A percentile compares a stretch with the other conserved stretches of the same genome.
These are phyloP conservation scores for Didymella sp. DNA, from an alignment of 2,329 filamentous ascomycete genomes.

Conservation along the genomic window DNA sequence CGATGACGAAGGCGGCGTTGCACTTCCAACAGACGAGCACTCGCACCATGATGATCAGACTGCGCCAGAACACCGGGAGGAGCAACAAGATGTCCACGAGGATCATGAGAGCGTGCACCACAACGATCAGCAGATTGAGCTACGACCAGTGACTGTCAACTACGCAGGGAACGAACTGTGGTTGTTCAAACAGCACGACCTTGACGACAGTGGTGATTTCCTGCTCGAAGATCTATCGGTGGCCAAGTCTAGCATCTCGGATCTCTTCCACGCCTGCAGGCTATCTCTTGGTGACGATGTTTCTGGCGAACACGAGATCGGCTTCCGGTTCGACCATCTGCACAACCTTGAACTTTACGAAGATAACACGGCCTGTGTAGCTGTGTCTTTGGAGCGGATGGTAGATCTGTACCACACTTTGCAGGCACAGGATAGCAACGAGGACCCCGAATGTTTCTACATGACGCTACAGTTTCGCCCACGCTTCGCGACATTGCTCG, in stretches of 20 bases:
- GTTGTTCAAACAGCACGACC: slow-evolving; percentile 43
- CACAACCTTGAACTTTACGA: slow-evolving; percentile 42
- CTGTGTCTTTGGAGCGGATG: slow-evolving; percentile 55
- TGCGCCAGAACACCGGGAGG: slow-evolving; percentile 2
- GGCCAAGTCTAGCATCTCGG: slow-evolving; percentile 51
- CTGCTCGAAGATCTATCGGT: slow-evolving; percentile 37
- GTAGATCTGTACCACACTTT: slow-evolving; percentile 66
- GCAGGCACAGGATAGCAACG: slow-evolving; percentile 64
- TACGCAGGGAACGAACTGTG: slow-evolving; percentile 40
- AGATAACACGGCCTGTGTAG: slow-evolving; percentile 42
- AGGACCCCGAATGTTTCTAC: slow-evolving; percentile 63
- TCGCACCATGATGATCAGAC: slow-evolving; percentile 15
- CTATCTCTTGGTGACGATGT: slow-evolving; percentile 63
- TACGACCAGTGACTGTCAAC: slow-evolving; percentile 38
- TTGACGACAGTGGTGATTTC: slow-evolving; percentile 41
- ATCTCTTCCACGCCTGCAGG: slow-evolving; percentile 65
- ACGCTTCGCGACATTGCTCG: slow-evolving; percentile 61
- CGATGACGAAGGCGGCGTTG: slow-evolving; percentile 26
- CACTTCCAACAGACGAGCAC: slow-evolving; percentile 20
- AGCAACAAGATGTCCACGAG: slow-evolving; percentile 20
- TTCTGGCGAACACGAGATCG: slow-evolving; percentile 59
- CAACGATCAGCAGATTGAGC: slow-evolving; percentile 19
- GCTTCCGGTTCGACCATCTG: slow-evolving; percentile 54
- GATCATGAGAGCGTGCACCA: slow-evolving; percentile 21
- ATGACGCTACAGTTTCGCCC: slow-evolving; percentile 62